Evolutionary conservation across 1,139 yeast species (phyloP).

Genomic region (Geotrichum carabidarum): DNA sequence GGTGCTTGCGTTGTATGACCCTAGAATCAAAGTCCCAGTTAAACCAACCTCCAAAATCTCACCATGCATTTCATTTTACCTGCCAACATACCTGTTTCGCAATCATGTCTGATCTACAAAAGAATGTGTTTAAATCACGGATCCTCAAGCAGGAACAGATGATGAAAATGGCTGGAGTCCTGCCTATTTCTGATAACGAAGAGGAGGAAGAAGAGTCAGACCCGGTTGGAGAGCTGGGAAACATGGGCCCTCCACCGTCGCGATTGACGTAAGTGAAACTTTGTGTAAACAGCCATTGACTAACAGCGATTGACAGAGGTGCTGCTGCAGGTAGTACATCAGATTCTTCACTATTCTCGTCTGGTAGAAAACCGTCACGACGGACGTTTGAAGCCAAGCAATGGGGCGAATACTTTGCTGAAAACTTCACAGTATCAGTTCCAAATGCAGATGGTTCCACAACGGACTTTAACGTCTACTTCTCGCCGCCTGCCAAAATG

Average conservation of each 20-base stretch:
- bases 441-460: neutral
- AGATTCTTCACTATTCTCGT: neutral
- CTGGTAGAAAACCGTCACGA: neutral
- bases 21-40: too few species aligned
- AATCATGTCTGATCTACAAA: constrained; percentile 8
- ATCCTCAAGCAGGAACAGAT: neutral
- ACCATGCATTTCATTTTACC: neutral
- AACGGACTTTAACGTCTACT: constrained; percentile 53
- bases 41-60: too few species aligned
- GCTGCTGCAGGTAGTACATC: neutral
- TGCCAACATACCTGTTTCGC: neutral
- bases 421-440: constrained; percentile 32
- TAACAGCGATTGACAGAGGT: neutral
- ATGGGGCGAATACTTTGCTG: constrained; percentile 44
- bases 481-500: constrained; percentile 45
- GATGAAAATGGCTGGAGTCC: neutral
- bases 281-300: neutral
- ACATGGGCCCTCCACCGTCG: constrained; percentile 8
- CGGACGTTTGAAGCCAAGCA: constrained; percentile 8
- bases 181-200: neutral
- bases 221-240: constrained; percentile 1
- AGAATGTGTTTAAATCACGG: constrained; percentile 3
- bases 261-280: neutral
- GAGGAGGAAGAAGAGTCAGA: constrained; percentile 1
- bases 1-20: too few species aligned